A percentile compares a stretch with the other conserved stretches of the same genome.
These are phyloP conservation scores for Populus trichocarpa DNA, from an alignment of 441 rosid genomes.

Conservation along the genomic window DNA sequence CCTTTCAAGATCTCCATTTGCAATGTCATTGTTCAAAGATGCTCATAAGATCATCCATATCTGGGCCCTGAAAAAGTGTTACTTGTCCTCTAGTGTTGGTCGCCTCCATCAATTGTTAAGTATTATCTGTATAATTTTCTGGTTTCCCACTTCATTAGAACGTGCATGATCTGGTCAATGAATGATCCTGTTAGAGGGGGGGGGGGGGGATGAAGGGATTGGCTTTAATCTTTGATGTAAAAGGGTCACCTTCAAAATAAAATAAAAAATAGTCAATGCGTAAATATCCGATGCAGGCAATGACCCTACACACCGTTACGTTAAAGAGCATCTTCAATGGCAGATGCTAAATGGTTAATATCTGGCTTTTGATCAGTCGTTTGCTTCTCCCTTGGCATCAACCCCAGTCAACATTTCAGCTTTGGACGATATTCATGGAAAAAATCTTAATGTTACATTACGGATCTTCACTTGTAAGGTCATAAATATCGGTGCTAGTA, in stretches of 20 bases:
- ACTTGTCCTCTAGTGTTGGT: constrained; percentile 11
- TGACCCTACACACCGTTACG: too few relatives aligned
- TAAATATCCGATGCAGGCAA: too few relatives aligned
- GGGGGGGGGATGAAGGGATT: too few relatives aligned
- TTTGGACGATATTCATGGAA: not conserved
- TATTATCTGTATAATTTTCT: not conserved
- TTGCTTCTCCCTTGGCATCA: not conserved
- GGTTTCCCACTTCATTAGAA: not conserved
- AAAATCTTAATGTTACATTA: not conserved
- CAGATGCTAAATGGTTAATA: too few relatives aligned
- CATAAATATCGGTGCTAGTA: not conserved
- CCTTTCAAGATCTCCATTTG: not conserved
- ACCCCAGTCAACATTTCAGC: too few relatives aligned
- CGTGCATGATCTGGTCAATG: not conserved
- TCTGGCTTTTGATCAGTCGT: not conserved
- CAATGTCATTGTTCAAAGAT: not conserved
- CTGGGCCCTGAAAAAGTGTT: constrained; percentile 11
- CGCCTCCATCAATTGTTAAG: not conserved
- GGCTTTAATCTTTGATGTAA: too few relatives aligned
- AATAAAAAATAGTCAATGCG: too few relatives aligned
- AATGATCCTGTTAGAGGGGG: not conserved
- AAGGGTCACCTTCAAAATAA: too few relatives aligned
- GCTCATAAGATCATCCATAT: not conserved
- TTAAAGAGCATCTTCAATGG: too few relatives aligned
- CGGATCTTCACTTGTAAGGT: not conserved